Evolutionary conservation across 257 asterid genomes (phyloP), one percentile per base, ranked within the genome.

Genomic region (Nicotiana benthamiana): DNA sequence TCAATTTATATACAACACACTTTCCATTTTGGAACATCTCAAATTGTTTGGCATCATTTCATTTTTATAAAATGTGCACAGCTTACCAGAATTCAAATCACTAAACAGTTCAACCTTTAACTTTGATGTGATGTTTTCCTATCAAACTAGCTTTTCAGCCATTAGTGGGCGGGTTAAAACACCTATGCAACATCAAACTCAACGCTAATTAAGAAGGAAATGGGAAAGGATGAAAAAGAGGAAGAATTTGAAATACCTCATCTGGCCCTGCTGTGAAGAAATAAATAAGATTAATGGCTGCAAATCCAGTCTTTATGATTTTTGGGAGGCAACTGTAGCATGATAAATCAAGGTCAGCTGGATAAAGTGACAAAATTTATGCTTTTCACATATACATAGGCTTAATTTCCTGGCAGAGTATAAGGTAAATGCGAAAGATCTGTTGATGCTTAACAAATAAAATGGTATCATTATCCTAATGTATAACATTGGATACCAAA

Each of bases 201-300:
- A 46, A 46, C 15, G 24, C 36, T 56, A 70, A n/a, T 24, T 24
- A 46, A 72, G 20, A 72, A 26, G 26, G 77, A 30, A 46, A 6
- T 13, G 60, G 40, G 56, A 24, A 34, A 12, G 59, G 43, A 72
- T 15, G 40, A 24, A 70, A 46, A 70, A 59, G 52, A 61, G 27
- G 12, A 61, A 20, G 36, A 34, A 4, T 9, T n/a, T 66, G 70
- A 64, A 84, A 63, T 93, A 96, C 99, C 99, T 96, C 99, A 86
- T 96, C 99, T 54, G 99, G 97, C 82, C 99, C 99, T 59, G 99
- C 99, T 60, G 99, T 96, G 97, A 96, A 96, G 65, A 96, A 96
- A 88, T 96, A 96, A 46, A 96, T 94, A 78, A 96, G 97, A 89
- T 96, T 96, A 83, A 96, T 96, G 83, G 99, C 97, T n/a, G 98